These are phyloP conservation scores for Candida sanyaensis DNA, from an alignment of 1,139 yeast species.

Conservation along the genomic window DNA sequence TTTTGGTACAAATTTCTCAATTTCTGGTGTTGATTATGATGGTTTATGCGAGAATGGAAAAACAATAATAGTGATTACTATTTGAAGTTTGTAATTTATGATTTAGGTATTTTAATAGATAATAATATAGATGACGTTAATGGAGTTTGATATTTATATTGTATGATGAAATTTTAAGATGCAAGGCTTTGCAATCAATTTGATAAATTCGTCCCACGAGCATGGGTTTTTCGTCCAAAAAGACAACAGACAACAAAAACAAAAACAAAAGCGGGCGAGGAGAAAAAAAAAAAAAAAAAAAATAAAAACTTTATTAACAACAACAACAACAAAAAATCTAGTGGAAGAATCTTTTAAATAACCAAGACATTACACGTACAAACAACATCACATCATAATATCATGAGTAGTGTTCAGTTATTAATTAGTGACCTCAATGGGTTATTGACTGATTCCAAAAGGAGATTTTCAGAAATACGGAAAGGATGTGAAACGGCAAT, in stretches of 20 bases:
- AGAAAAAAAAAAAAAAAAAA: background rate
- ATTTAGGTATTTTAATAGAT: background rate
- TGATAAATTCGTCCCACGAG: no score
- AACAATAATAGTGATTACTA: no score
- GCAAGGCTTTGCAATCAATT: no score
- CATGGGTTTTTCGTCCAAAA: background rate
- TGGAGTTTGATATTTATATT: no score
- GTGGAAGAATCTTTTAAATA: no score
- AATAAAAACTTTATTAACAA: background rate
- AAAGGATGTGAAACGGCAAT: constrained; percentile 66
- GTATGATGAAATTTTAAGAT: no score
- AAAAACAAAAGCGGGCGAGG: background rate
- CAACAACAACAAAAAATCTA: no score
- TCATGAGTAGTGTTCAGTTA: constrained; percentile 45
- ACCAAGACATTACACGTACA: no score
- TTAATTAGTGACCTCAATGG: constrained; percentile 56
- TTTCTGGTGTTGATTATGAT: constrained; percentile 23
- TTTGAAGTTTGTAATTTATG: no score
- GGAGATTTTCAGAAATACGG: constrained; percentile 67
- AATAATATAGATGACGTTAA: background rate
- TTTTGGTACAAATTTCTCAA: constrained; percentile 17
- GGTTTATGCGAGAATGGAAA: no score
- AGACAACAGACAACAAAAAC: background rate
- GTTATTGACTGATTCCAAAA: constrained; percentile 67
- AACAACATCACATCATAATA: no score